Conservation (phyloP, 2,329 filamentous ascomycete species). For the Talaromyces amestolkiae region DNA sequence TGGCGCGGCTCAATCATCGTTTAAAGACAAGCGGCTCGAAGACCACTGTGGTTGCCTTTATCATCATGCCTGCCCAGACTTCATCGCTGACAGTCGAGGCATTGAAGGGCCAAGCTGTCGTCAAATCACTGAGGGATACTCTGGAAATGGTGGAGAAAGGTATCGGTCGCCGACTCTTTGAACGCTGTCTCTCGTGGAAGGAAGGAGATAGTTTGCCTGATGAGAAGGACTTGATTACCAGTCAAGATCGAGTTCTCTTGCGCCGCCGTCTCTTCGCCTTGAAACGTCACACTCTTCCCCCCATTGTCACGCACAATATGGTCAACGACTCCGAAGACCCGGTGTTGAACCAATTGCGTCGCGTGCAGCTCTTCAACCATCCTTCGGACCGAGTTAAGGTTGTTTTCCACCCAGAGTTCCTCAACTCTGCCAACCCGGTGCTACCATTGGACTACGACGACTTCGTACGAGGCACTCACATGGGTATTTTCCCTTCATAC, state of each 20-base stretch:
- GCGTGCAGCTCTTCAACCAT: slow-evolving; percentile 96
- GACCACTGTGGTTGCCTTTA: slow-evolving; percentile 92
- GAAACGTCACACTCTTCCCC: slow-evolving; percentile 86
- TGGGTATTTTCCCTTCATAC: slow-evolving; percentile 95
- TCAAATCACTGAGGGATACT: slow-evolving; percentile 92
- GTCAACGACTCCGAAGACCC: slow-evolving; percentile 89
- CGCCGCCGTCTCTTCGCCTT: slow-evolving; percentile 91
- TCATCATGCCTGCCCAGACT: slow-evolving; percentile 98
- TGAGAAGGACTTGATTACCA: slow-evolving; percentile 91
- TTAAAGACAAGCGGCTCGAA: slow-evolving; percentile 83
- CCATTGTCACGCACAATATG: slow-evolving; percentile 99
- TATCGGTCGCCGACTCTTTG: slow-evolving; percentile 90
- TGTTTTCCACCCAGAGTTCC: slow-evolving; percentile 95
- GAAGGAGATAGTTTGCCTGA: slow-evolving; percentile 91
- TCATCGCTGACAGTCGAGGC: slow-evolving; percentile 93
- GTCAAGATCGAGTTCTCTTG: slow-evolving; percentile 87
- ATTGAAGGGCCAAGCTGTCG: slow-evolving; percentile 92
- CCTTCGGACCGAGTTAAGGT: slow-evolving; percentile 94
- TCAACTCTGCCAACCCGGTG: slow-evolving; percentile 93
- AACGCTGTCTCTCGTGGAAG: slow-evolving; percentile 91
- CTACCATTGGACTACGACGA: slow-evolving; percentile 96
- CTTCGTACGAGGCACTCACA: slow-evolving; percentile 93
- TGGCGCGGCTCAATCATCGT: slow-evolving; percentile 90
- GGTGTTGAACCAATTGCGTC: slow-evolving; percentile 90
- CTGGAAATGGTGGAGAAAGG: slow-evolving; percentile 88